These are phyloP conservation scores for Mrakia blollopis DNA, from an alignment of 768 basidiomycete genomes.

Conservation along the genomic window DNA sequence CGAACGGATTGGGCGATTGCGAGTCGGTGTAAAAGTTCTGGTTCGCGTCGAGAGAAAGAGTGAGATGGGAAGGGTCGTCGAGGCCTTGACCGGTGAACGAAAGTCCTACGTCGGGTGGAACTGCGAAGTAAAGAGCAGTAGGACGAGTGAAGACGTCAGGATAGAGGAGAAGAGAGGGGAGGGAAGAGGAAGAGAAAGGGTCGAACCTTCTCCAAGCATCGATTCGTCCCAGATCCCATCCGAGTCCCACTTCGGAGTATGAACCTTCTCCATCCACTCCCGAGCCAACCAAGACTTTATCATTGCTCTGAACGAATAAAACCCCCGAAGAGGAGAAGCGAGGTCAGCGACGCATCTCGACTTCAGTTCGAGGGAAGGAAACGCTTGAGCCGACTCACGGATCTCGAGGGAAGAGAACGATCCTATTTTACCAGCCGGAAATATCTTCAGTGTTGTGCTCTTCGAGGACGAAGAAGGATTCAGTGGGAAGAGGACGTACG, in stretches of 20 bases:
- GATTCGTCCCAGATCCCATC: conserved; percentile 23
- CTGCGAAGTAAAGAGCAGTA: neutral
- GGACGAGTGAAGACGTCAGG: neutral
- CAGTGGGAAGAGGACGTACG: neutral
- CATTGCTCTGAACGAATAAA: neutral
- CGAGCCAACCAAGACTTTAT: conserved; percentile 21
- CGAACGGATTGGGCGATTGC: neutral
- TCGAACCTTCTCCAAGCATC: conserved; percentile 11
- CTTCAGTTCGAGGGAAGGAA: neutral
- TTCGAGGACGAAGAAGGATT: neutral
- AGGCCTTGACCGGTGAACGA: conserved; percentile 25
- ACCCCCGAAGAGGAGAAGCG: neutral
- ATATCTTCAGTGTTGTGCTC: neutral
- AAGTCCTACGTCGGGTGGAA: conserved; percentile 21
- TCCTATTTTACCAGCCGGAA: neutral
- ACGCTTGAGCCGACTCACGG: neutral
- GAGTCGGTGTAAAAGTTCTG: too few relatives aligned
- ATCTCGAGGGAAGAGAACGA: neutral
- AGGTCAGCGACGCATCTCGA: neutral
- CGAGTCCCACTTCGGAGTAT: neutral
- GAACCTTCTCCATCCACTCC: conserved; percentile 13
- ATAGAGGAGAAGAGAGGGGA: neutral
- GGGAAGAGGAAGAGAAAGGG: neutral
- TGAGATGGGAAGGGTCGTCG: conserved; percentile 18
- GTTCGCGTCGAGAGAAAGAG: conserved; percentile 20